Conservation (phyloP, 192 early-diverging fungal species). For the Oehlia diaphana region DNA sequence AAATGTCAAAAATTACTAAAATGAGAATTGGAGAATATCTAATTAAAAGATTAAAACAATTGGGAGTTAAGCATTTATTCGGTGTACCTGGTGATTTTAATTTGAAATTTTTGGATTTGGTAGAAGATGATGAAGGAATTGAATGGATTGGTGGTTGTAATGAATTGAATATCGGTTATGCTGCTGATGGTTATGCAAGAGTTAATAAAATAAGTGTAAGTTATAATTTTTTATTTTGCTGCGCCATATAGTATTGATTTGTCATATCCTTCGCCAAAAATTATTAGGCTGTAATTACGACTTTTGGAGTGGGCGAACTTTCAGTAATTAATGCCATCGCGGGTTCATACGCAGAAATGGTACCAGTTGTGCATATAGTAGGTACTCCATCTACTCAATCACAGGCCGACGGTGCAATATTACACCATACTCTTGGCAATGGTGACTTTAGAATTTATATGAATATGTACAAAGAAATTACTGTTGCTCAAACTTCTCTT, state of each 20-base stretch:
- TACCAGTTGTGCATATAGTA: slow-evolving; percentile 54
- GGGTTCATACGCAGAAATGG: slow-evolving; percentile 50
- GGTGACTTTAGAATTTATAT: slow-evolving; percentile 49
- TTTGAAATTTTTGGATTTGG: slow-evolving; percentile 34
- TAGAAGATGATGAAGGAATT: slow-evolving; percentile 40
- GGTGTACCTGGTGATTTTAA: slow-evolving; percentile 53
- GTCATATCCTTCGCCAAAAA: background rate
- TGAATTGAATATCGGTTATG: slow-evolving; percentile 47
- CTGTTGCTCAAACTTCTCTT: slow-evolving; percentile 40
- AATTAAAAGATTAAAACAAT: slow-evolving; percentile 43
- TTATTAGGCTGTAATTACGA: slow-evolving; percentile 39
- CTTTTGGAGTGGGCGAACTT: slow-evolving; percentile 52
- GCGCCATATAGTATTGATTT: background rate
- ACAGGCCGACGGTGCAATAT: slow-evolving; percentile 45
- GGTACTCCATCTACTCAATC: slow-evolving; percentile 49
- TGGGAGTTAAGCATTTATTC: slow-evolving; percentile 46
- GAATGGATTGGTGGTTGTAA: slow-evolving; percentile 48
- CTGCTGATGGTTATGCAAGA: slow-evolving; percentile 54
- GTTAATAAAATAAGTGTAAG: slow-evolving; percentile 40
- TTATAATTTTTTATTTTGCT: background rate
- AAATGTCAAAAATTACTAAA: background rate
- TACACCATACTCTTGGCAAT: slow-evolving; percentile 56
- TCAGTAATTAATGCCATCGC: slow-evolving; percentile 46
- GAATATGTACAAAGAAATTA: slow-evolving; percentile 46
- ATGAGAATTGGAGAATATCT: slow-evolving; percentile 41